Conservation (phyloP, 2,329 filamentous ascomycete species). For the Claviceps sp. region DNA sequence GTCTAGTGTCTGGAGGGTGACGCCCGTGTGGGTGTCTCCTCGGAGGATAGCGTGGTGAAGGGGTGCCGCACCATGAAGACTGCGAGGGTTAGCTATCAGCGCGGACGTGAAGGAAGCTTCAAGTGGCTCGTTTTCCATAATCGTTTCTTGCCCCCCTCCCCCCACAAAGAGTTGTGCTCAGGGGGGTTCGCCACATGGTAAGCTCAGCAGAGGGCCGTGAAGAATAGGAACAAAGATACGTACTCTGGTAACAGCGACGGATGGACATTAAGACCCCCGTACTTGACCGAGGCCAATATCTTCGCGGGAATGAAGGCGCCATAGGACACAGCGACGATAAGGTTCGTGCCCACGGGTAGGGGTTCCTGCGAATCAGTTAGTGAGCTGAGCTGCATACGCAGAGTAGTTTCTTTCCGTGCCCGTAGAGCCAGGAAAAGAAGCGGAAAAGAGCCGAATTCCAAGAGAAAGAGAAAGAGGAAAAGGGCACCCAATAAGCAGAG, state of each 20-base stretch:
- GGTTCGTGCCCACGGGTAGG: constrained; percentile 49
- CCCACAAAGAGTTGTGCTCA: too few species aligned
- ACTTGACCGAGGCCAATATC: constrained; percentile 55
- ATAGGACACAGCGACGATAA: constrained; percentile 89
- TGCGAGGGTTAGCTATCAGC: constrained; percentile 18
- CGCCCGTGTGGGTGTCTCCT: constrained; percentile 48
- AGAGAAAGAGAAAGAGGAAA: not conserved
- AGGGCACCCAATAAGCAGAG: not conserved
- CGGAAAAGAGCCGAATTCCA: not conserved
- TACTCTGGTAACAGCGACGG: constrained; percentile 82
- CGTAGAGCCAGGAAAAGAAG: not conserved
- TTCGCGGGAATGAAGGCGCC: constrained; percentile 74
- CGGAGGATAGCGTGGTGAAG: constrained; percentile 71
- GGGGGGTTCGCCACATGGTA: too few species aligned
- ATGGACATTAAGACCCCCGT: constrained; percentile 87
- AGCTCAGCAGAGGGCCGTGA: too few species aligned
- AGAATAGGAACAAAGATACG: constrained; percentile 9
- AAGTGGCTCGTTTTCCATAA: too few species aligned
- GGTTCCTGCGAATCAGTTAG: constrained; percentile 18
- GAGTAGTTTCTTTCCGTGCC: not conserved
- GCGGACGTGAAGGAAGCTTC: not conserved
- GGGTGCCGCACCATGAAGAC: constrained; percentile 74
- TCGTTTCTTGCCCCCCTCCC: too few species aligned
- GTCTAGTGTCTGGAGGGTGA: constrained; percentile 81
- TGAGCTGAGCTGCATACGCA: not conserved